Evolutionary conservation across 106 monocot genomes (phyloP).

Genomic region (Iris macrosiphon): DNA sequence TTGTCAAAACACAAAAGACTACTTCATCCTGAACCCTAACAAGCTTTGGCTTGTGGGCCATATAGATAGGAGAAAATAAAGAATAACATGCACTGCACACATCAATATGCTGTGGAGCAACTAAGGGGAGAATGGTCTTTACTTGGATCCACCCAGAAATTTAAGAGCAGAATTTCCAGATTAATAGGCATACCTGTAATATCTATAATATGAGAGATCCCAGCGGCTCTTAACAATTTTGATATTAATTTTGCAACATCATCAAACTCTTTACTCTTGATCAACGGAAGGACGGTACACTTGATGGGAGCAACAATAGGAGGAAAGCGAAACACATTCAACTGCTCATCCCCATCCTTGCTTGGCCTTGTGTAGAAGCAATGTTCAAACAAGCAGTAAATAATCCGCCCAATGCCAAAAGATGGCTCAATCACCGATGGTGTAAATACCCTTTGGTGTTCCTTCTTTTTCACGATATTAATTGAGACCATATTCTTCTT

Average conservation of each 20-base stretch:
- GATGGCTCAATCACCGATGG: slow-evolving; percentile 97
- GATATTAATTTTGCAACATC: slow-evolving; percentile 64
- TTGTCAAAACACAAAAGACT: too few relatives aligned
- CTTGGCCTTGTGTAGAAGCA: slow-evolving; percentile 69
- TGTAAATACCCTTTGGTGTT: slow-evolving; percentile 86
- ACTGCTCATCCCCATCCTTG: slow-evolving; percentile 65
- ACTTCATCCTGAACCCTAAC: too few relatives aligned
- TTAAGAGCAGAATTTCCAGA: too few relatives aligned
- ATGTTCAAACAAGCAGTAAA: slow-evolving; percentile 90
- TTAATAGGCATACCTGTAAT: slow-evolving; percentile 73
- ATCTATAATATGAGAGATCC: slow-evolving; percentile 80
- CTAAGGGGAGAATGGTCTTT: too few relatives aligned
- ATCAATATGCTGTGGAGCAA: too few relatives aligned
- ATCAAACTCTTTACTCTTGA: slow-evolving; percentile 68
- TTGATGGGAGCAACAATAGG: slow-evolving; percentile 84
- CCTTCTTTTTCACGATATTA: slow-evolving; percentile 72
- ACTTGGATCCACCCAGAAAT: too few relatives aligned
- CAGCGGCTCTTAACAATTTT: slow-evolving; percentile 50
- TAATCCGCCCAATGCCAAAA: slow-evolving; percentile 89
- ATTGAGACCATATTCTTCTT: slow-evolving; percentile 90
- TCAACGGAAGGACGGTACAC: slow-evolving; percentile 87
- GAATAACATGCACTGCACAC: too few relatives aligned
- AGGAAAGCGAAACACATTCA: slow-evolving; percentile 85
- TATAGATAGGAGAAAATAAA: too few relatives aligned
- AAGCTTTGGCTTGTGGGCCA: too few relatives aligned